Evolutionary conservation across 2,329 filamentous ascomycete species (phyloP).

Genomic region (Corynespora cassiicola): DNA sequence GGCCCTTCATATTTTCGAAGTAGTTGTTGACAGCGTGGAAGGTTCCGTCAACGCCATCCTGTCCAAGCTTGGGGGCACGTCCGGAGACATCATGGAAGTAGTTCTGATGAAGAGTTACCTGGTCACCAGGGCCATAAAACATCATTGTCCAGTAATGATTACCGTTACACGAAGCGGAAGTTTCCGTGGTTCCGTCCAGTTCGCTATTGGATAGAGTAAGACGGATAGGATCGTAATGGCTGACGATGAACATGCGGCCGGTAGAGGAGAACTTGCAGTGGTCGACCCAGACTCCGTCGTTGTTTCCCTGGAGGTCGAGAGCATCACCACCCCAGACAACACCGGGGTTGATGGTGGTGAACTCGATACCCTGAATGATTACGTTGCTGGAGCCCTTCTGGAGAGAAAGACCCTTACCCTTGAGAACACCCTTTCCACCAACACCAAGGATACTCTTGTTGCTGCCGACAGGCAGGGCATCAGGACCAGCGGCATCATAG

Average conservation of each 20-base stretch:
- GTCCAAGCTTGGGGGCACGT: conserved; percentile 52
- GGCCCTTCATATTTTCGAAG: conserved; percentile 49
- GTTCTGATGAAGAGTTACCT: conserved; percentile 53
- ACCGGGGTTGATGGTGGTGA: conserved; percentile 46
- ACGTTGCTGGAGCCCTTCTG: conserved; percentile 41
- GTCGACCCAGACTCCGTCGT: conserved; percentile 47
- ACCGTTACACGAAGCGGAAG: conserved; percentile 53
- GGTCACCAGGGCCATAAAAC: conserved; percentile 48
- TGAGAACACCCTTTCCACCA: conserved; percentile 48
- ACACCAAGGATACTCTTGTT: conserved; percentile 53
- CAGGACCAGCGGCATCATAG: conserved; percentile 41
- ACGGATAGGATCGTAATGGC: conserved; percentile 40
- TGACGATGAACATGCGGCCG: conserved; percentile 54
- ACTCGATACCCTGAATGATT: conserved; percentile 49
- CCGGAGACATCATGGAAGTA: conserved; percentile 55
- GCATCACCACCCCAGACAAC: conserved; percentile 50
- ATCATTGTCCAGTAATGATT: conserved; percentile 58
- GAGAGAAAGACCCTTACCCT: conserved; percentile 51
- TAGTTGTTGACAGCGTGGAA: conserved; percentile 36
- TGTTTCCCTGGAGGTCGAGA: conserved; percentile 41
- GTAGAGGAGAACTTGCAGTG: conserved; percentile 51
- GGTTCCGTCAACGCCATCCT: conserved; percentile 30
- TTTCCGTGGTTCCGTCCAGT: conserved; percentile 52
- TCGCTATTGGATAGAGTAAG: conserved; percentile 57
- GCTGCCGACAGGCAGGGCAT: conserved; percentile 42